Evolutionary conservation across 495 filamentous ascomycete genomes (phyloP), one percentile per base, ranked within the genome.

Genomic region (Podospora pseudopauciseta): DNA sequence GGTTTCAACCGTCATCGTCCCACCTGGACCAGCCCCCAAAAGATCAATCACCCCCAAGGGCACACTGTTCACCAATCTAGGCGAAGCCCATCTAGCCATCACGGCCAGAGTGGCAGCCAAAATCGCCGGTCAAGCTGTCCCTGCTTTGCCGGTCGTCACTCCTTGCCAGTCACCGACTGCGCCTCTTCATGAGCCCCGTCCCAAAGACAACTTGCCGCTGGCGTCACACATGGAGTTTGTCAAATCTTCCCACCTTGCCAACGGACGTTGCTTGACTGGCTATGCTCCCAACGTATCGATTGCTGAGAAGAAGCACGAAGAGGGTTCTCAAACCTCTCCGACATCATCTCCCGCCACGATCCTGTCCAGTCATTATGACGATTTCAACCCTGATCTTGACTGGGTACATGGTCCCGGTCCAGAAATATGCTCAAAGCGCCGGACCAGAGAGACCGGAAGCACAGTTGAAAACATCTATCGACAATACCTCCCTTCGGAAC

Each of bases 381-480:
- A 63, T 18, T 63, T 63, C 30, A 32, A 63, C 30, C 28, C 32
- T 18, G 61, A 63, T 5, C 32, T 28, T 15, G 61, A 63, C n/a
- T 63, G 32, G 30, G 34, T 63, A 19, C 15, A 63, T 26, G 61
- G 61, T 5, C 61, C 61, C 4, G 49, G 54, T 26, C 53, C 30
- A 4, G 56, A 68, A 49, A 70, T 66, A 15, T 19, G 19, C 30
- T 34, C 16, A 59, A 19, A 5, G 16, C 28, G 56, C 64, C 60
- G 44, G 16, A 63, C 60, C 59, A 54, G 65, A 63, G 63, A 70
- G 55, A 75, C 75, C 26, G 73, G 60, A 28, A 77, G 70, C 54
- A 77, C 77, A 0, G 72, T 78, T 16, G 75, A 75, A 30, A 71
- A 73, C 55, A 79, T 79, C 7, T 68, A 75, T 54, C 69, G 72